These are phyloP conservation scores for Scedosporium minutisporum DNA, from an alignment of 2,329 filamentous ascomycete species.

Conservation along the genomic window DNA sequence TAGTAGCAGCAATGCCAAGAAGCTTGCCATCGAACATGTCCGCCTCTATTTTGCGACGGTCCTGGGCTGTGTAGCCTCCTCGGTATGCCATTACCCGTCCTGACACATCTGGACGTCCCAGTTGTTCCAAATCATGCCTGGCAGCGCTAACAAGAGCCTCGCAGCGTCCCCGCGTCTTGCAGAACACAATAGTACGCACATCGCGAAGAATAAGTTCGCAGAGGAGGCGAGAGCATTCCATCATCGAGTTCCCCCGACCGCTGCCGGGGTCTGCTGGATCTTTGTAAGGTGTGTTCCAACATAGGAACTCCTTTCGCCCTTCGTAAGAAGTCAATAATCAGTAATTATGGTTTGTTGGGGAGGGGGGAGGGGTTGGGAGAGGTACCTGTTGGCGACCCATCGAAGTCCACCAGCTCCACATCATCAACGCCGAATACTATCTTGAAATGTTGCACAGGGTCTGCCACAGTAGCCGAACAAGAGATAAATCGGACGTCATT, in stretches of 20 bases:
- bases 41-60: slow-evolving; percentile 76
- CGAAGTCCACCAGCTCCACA: slow-evolving; percentile 75
- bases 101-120: slow-evolving; percentile 67
- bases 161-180: slow-evolving; percentile 76
- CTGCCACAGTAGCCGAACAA: slow-evolving; percentile 92
- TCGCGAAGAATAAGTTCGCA: slow-evolving; percentile 82
- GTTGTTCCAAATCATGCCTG: slow-evolving; percentile 61
- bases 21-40: slow-evolving; percentile 97
- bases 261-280: slow-evolving; percentile 80
- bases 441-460: slow-evolving; percentile 83
- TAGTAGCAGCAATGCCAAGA: slow-evolving; percentile 87
- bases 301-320: slow-evolving; percentile 87
- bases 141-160: slow-evolving; percentile 75
- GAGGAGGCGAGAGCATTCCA: slow-evolving; percentile 82
- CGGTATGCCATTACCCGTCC: slow-evolving; percentile 88
- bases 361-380: background rate
- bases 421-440: slow-evolving; percentile 85
- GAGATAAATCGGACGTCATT: slow-evolving; percentile 79
- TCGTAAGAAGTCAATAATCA: background rate
- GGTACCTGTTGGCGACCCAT: slow-evolving; percentile 68
- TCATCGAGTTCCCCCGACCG: slow-evolving; percentile 72
- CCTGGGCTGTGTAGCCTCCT: slow-evolving; percentile 87
- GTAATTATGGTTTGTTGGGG: background rate
- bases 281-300: slow-evolving; percentile 95
- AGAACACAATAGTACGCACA: slow-evolving; percentile 88